These are phyloP conservation scores for Pythium guiyangense DNA, from an alignment of 352 stramenopile genomes.

Conservation along the genomic window DNA sequence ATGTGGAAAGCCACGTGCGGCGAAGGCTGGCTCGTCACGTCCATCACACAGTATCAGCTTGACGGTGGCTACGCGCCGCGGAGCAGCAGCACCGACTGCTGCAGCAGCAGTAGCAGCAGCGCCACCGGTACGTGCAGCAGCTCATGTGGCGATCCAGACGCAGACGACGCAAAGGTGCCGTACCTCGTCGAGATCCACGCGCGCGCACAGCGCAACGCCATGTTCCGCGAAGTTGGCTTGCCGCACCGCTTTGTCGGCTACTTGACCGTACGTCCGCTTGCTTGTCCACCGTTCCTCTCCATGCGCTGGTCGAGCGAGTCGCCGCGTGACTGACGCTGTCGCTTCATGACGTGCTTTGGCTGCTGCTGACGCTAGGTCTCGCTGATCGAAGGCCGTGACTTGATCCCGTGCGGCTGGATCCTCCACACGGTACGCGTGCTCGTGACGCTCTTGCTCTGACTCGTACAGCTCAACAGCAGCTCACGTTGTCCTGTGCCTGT, in stretches of 20 bases:
- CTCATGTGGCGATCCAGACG: slow-evolving; percentile 4
- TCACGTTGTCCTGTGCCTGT: slow-evolving; percentile 1
- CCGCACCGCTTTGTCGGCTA: slow-evolving; percentile 72
- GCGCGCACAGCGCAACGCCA: slow-evolving; percentile 67
- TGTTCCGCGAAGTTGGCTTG: slow-evolving; percentile 75
- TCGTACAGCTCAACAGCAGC: no score
- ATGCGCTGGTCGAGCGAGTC: background rate
- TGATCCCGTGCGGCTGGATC: slow-evolving; percentile 67
- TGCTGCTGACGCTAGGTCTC: slow-evolving; percentile 29
- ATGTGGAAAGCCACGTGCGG: slow-evolving; percentile 73
- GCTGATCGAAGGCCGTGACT: slow-evolving; percentile 61
- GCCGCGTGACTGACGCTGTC: background rate
- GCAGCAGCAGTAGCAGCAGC: background rate
- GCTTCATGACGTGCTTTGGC: background rate
- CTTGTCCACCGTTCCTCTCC: background rate
- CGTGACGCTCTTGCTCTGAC: no score
- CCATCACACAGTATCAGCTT: slow-evolving; percentile 73
- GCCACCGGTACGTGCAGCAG: background rate
- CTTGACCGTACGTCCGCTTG: slow-evolving; percentile 32
- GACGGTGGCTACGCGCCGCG: slow-evolving; percentile 44
- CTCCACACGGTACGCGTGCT: slow-evolving; percentile 35
- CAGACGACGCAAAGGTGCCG: slow-evolving; percentile 44
- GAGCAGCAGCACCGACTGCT: background rate
- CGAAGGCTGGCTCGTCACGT: slow-evolving; percentile 78
- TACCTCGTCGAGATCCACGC: slow-evolving; percentile 65